phyloP scores from a whole-genome alignment of 2,329 filamentous ascomycete species.

The Aspergillus phoenicis region DNA sequence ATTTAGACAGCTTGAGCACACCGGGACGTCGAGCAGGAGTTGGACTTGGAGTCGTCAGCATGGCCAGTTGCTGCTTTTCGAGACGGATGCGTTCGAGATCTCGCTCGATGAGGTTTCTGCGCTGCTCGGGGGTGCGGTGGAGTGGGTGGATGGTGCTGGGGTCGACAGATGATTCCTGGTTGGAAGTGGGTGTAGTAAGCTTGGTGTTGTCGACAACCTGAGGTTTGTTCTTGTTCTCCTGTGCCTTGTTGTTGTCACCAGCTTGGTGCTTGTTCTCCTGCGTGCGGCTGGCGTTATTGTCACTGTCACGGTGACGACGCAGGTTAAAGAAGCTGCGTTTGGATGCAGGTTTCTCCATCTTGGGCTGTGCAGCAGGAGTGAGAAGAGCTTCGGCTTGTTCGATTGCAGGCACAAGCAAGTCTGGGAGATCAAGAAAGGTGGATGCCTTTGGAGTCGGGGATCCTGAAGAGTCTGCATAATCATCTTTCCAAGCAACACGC shows the following conservation, averaged over 20 bases:
- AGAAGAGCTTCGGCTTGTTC: slow-evolving; percentile 5
- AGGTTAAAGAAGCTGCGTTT: slow-evolving; percentile 18
- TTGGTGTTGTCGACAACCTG: no score
- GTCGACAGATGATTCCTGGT: background rate
- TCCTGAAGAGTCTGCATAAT: background rate
- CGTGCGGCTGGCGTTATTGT: slow-evolving; percentile 12
- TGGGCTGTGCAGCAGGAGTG: background rate
- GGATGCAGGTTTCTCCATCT: slow-evolving; percentile 8
- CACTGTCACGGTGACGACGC: slow-evolving; percentile 12
- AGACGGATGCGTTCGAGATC: slow-evolving; percentile 4
- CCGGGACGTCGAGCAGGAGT: background rate
- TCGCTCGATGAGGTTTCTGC: slow-evolving; percentile 10
- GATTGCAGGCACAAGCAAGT: slow-evolving; percentile 10
- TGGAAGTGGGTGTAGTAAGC: no score
- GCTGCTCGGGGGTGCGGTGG: slow-evolving; percentile 14
- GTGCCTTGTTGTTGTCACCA: no score
- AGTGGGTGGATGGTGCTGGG: slow-evolving; percentile 17
- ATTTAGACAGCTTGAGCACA: background rate
- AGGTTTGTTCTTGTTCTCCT: no score
- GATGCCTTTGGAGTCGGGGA: slow-evolving; percentile 8
- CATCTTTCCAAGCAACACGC: background rate
- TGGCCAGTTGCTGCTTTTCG: background rate
- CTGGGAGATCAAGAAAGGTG: slow-evolving; percentile 1
- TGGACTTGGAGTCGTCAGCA: background rate
- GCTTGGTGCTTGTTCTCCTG: slow-evolving; percentile 4